Evolutionary conservation across 2,329 filamentous ascomycete genomes (phyloP), one percentile per base, ranked within the genome.

Genomic region (Penicillium sp.): DNA sequence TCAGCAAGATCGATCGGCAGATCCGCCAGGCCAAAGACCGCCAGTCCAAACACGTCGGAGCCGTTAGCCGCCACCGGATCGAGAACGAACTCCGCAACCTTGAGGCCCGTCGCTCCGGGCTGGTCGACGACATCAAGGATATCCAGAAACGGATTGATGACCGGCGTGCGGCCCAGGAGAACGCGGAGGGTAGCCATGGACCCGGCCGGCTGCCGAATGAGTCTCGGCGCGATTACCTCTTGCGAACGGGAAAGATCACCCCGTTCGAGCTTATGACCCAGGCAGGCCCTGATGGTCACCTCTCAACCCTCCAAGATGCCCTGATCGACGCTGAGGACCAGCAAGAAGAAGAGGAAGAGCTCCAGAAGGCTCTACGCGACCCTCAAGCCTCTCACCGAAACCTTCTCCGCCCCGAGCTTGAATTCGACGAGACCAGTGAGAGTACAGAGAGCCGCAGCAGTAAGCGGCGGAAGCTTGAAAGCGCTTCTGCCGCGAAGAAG

Each of bases 231-330:
- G 93, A 96, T 49, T 99, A 90, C 72, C 84, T 99, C 49, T 95
- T 99, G 50, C 87, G 95, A 31, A 99, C 94, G 0, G 95, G 95
- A 61, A 98, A 98, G 77, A 98, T 99, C 66, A 99, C 95, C 0
- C 95, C 95, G 0, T 99, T 99, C 70, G 90, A 92, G 7, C 90
- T 89, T 63, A 85, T 96, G 67, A 87, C 87, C 27, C 83, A 85
- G 14, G 82, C 87, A 1, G 82, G 69, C 24, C 70, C 82, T 3
- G 80, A 85, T 31, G 86, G 84, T 3, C 82, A 87, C 2, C 82
- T 88, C 46, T 89, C 89, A 2, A 88, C 88, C 60, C 80, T 96
- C 16, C 89, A 89, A 11, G 88, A 93, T 69, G 89, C 88, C 2
- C 84, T 96, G 59, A 79, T 93, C 14, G 91, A 96, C 71, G 92